These are phyloP conservation scores for Zoysia matrella DNA, from an alignment of 202 grass and related monocot genomes.

Conservation along the genomic window DNA sequence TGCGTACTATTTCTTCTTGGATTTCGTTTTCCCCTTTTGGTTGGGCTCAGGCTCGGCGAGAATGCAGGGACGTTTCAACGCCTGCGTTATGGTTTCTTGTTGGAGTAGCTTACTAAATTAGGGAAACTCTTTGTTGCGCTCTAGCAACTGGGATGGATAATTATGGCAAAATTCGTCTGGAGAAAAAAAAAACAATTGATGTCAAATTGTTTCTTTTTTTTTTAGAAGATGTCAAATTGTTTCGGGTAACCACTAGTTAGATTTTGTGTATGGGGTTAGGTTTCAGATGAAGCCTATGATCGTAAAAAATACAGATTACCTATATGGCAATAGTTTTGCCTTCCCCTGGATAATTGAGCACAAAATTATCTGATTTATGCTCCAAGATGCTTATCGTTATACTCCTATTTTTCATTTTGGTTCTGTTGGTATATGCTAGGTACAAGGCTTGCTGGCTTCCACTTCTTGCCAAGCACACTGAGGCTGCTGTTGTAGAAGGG, in stretches of 20 bases:
- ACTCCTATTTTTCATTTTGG: neutral
- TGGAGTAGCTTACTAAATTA: neutral
- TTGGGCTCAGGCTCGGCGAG: neutral
- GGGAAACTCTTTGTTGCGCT: no score
- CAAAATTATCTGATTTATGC: neutral
- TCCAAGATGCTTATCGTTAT: neutral
- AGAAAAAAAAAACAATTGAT: neutral
- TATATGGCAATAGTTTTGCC: neutral
- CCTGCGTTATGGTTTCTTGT: neutral
- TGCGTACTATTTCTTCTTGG: neutral
- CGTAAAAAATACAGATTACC: neutral
- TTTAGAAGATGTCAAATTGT: neutral
- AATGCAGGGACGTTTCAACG: neutral
- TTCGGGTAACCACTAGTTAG: conserved; percentile 1
- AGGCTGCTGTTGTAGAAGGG: conserved; percentile 49
- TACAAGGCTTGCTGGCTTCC: conserved; percentile 95
- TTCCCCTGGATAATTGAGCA: neutral
- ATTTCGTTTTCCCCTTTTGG: neutral
- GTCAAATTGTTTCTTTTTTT: no score
- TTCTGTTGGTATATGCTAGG: conserved; percentile 45
- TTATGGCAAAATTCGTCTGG: neutral
- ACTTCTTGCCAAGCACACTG: conserved; percentile 71
- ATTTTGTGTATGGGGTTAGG: neutral
- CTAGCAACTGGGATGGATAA: neutral
- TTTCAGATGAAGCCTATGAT: neutral